Base-by-base conservation (phyloP, 192 early-diverging fungal genomes). In the Obelidium mucronatum region DNA sequence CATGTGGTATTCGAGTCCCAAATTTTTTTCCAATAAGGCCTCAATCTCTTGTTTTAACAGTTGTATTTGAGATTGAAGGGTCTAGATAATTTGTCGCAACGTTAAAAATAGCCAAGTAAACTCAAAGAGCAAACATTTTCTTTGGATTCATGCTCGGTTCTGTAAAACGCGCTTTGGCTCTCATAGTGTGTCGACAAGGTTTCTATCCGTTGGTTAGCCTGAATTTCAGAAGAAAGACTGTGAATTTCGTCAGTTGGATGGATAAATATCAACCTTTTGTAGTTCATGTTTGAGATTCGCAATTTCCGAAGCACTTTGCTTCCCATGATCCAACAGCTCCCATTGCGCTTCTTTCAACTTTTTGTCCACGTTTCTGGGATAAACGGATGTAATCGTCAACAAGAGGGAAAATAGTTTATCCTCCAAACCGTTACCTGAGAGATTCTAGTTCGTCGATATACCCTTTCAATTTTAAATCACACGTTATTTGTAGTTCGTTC, bases 351-450 rank as follows among this genome's bases (percentile, higher is more conserved):
- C 54, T 1, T 51, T 22, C 4, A 40, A 58, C 19, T 26, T 19
- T 44, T 77, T 77, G 15, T 77, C 66, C 15, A 70, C 44, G 40
- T 58, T n/a, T 53, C 76, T 67, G 17, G 48, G 40, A 34, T 26
- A 40, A 36, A 34, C 55, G 26, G 22, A 40, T 42, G 30, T 40
- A 36, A 65, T 34, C 26, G 28, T 19, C 15, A 34, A 69, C 48
- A n/a, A n/a, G n/a, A n/a, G n/a, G n/a, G n/a, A n/a, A n/a, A n/a
- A n/a, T n/a, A n/a, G n/a, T 24, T 13, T 1, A 13, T 28, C 6
- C 62, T 48, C 17, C 2, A 53, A 53, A 35, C 19, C 62, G 13
- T 15, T 58, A 70, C 67, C 53, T 24, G 11, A 39, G n/a, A 15
- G 37, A 37, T 17, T 13, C 39, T 6, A 73, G 4, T 61, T 78